A percentile compares a stretch with the other conserved stretches of the same genome.
Evolutionary conservation across 2,329 filamentous ascomycete genomes (phyloP).

Genomic region (Elsinoe necatrix): DNA sequence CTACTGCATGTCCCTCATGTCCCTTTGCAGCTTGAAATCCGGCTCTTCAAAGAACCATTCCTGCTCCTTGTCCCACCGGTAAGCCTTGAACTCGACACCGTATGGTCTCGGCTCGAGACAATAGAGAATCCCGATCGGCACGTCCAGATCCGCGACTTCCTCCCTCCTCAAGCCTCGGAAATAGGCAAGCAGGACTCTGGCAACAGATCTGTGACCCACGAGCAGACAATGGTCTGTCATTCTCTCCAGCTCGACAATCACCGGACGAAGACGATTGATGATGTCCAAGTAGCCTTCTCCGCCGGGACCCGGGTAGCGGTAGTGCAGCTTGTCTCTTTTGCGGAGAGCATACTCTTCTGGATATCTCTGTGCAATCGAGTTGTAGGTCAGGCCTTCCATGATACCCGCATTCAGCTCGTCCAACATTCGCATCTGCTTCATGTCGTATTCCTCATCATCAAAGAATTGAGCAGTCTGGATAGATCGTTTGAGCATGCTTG

Average conservation of each 20-base stretch:
- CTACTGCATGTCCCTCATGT: conserved; percentile 32
- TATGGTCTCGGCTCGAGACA: conserved; percentile 96
- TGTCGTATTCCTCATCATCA: conserved; percentile 90
- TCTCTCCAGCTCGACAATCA: conserved; percentile 93
- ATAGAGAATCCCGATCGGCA: conserved; percentile 88
- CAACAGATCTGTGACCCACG: conserved; percentile 85
- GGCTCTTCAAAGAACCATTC: conserved; percentile 79
- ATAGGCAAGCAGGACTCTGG: conserved; percentile 87
- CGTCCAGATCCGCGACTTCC: conserved; percentile 88
- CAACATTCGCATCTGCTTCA: conserved; percentile 96
- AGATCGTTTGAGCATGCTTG: conserved; percentile 87
- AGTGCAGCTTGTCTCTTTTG: conserved; percentile 79
- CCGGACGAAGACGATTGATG: conserved; percentile 86
- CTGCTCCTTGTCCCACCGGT: conserved; percentile 70
- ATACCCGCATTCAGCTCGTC: conserved; percentile 90
- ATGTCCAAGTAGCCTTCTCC: conserved; percentile 96
- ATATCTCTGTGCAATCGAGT: conserved; percentile 71
- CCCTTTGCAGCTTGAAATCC: conserved; percentile 68
- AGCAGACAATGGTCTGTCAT: conserved; percentile 94
- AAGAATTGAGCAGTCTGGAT: conserved; percentile 85
- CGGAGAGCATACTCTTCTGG: conserved; percentile 76
- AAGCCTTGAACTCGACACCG: conserved; percentile 93
- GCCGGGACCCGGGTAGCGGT: conserved; percentile 72
- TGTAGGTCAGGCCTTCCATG: conserved; percentile 93
- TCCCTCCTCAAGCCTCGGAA: conserved; percentile 88